Evolutionary conservation across 257 asterid species (phyloP), one percentile per base, ranked within the genome.

Genomic region (Ophiorrhiza pumila): DNA sequence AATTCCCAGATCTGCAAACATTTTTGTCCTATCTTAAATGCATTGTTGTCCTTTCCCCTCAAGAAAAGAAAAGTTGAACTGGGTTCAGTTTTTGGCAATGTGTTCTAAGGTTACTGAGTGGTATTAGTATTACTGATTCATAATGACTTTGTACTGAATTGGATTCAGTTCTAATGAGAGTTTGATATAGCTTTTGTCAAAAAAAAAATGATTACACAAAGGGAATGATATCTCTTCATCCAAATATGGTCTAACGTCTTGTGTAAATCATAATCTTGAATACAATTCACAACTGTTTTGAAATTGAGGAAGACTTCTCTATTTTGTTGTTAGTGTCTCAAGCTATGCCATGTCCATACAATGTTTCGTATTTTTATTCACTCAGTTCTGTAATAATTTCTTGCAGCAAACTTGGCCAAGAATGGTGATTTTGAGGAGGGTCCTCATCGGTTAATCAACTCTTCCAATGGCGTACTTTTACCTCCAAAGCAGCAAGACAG

Each of bases 351-450:
- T 71, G 56, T 25, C 3, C 27, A 15, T 25, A 8, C 31, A 7
- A 14, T 8, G 2, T 43, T 57, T 12, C 31, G 10, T 17, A 20
- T 15, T 35, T 63, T 29, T 61, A 9, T 69, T 7, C 18, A 31
- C 32, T 35, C n/a, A 13, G 34, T 42, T 65, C 25, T 64, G 7
- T 65, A 45, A 18, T 56, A 59, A 77, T 55, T 71, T 74, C 20
- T 56, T 73, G 79, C 86, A 92, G 98, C 13, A 41, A 90, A 90
- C 81, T 79, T 90, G 81, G 84, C 85, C 0, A 92, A 81, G 87
- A 92, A 92, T 76, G 66, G 73, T 68, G 96, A 96, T 9, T 92
- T 90, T 53, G 97, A 92, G 76, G 97, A 86, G 72, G 98, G 98
- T 49, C 97, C 98, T 35, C 89, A 90, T 68, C 81, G 85, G 59